Conservation (phyloP, 768 basidiomycete genomes). For the Termitomyces eurrhizus region DNA sequence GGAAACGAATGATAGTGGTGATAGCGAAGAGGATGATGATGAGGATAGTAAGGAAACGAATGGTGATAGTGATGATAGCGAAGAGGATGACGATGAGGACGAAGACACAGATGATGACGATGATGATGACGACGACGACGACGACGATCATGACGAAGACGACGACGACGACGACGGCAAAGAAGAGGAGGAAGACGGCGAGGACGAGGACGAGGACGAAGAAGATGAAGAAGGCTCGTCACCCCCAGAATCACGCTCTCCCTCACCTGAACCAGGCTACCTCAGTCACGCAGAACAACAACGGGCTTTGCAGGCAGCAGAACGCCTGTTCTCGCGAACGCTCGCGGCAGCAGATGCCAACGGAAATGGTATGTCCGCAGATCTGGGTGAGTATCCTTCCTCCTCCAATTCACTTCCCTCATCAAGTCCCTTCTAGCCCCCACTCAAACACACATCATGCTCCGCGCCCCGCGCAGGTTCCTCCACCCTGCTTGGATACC, state of each 20-base stretch:
- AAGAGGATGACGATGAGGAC: conserved; percentile 16
- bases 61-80: conserved; percentile 15
- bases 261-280: conserved; percentile 4
- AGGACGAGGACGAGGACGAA: neutral
- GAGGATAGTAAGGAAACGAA: too few relatives aligned
- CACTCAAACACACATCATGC: conserved; percentile 42
- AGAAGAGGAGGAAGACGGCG: conserved; percentile 12
- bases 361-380: conserved; percentile 24
- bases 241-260: conserved; percentile 10
- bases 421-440: conserved; percentile 26
- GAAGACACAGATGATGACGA: conserved; percentile 14
- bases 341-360: conserved; percentile 27
- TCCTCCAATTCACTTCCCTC: neutral
- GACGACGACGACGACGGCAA: conserved; percentile 14
- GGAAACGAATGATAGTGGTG: conserved; percentile 10
- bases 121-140: conserved; percentile 4
- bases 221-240: neutral
- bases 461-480: conserved; percentile 46
- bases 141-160: conserved; percentile 9
- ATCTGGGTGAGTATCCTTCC: conserved; percentile 22
- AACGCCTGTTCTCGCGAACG: conserved; percentile 30
- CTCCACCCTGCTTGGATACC: conserved; percentile 44
- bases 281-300: conserved; percentile 22
- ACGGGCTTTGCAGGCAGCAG: conserved; percentile 24
- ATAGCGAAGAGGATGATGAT: conserved; percentile 13